Percentiles rank a stretch among this genome's conserved stretches.
Evolutionary conservation across 192 early-diverging fungal species (phyloP).

Genomic region (Coemansia sp.): DNA sequence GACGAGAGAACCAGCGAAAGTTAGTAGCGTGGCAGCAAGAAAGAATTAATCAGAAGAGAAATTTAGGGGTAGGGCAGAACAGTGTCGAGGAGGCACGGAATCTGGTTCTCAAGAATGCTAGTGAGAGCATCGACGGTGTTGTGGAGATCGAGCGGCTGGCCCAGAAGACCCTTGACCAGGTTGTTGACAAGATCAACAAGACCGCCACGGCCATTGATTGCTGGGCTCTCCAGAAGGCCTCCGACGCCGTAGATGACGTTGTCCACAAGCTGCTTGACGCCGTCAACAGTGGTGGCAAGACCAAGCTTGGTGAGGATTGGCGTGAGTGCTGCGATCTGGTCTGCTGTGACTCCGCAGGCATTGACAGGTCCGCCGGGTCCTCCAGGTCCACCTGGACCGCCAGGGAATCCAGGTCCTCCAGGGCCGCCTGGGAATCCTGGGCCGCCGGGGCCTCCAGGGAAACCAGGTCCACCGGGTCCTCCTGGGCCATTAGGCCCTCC

Average conservation of each 20-base stretch:
- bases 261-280: constrained; percentile 50
- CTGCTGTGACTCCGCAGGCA: constrained; percentile 36
- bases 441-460: background rate
- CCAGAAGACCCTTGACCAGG: constrained; percentile 43
- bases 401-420: constrained; percentile 1
- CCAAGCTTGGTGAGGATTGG: constrained; percentile 46
- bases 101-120: constrained; percentile 42
- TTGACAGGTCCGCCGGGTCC: constrained; percentile 17
- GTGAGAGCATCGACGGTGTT: constrained; percentile 39
- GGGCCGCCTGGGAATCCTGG: constrained; percentile 2
- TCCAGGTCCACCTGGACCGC: constrained; percentile 10
- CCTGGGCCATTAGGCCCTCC: background rate
- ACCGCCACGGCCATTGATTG: constrained; percentile 28
- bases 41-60: too few species aligned
- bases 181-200: constrained; percentile 47
- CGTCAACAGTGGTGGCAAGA: constrained; percentile 30
- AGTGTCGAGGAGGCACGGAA: constrained; percentile 50
- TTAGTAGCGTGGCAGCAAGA: background rate
- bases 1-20: background rate
- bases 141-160: constrained; percentile 37
- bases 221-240: constrained; percentile 37
- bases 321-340: constrained; percentile 49
- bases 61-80: constrained; percentile 42
- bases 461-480: constrained; percentile 9
- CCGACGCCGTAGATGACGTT: constrained; percentile 32